Evolutionary conservation across 2,329 filamentous ascomycete genomes (phyloP), one percentile per base, ranked within the genome.

Genomic region (Blastomyces gilchristii): DNA sequence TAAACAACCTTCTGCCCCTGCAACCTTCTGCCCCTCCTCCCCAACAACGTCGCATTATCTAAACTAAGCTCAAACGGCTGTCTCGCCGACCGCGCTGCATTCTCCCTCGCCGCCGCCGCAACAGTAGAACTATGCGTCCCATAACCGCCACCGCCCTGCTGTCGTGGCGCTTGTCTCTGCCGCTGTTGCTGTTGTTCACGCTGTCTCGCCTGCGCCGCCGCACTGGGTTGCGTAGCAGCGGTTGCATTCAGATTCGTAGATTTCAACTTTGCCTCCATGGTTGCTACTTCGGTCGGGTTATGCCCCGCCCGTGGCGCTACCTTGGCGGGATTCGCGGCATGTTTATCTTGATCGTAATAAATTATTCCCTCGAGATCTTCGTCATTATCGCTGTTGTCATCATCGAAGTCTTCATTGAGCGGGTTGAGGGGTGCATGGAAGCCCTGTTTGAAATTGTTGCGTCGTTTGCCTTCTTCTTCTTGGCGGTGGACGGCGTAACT

Each of bases 401-500:
- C 82, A 65, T 85, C 83, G 61, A 84, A 83, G 63, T 82, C 81
- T 71, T 87, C 85, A 66, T 87, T 85, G 6, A 88, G 80, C 0
- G 83, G 80, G 66, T 88, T 88, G 63, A 89, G 80, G 9, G 80
- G 81, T 68, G 47, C 47, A 11, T 87, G 74, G 79, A 88, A 80
- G 69, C 88, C 83, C 81, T 92, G 81, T 78, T 84, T 80, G 69
- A 92, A 83, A 71, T 95, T 90, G 76, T 95, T 96, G 67, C 91
- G 85, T 62, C 91, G 87, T 79, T 97, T 97, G 70, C 86, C 87
- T 76, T 97, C 94, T 74, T 99, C 94, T 76, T 97, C 94, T 75
- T 97, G 91, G 57, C 94, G 83, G 74, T 97, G 94, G 9, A 99
- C 94, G 9, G 94, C 93, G 71, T 99, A 99, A n/a, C 91, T 88